These are phyloP conservation scores for Rehmannia glutinosa DNA, from an alignment of 257 asterid genomes.

Conservation along the genomic window DNA sequence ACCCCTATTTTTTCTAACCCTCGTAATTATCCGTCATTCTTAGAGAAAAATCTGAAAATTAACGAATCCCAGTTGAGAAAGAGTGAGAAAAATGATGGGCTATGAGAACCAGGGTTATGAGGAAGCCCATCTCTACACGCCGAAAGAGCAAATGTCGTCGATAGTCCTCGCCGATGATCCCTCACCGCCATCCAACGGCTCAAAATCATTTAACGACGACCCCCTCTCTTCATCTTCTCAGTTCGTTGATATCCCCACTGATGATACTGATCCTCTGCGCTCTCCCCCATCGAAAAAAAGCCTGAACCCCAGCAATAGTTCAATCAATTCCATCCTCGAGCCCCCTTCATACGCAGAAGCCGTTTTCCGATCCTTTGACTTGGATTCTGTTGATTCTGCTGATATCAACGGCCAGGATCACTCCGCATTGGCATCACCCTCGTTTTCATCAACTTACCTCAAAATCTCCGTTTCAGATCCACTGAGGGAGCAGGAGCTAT, in stretches of 20 bases:
- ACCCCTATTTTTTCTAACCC: neutral
- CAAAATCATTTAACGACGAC: conserved; percentile 35
- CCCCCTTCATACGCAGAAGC: conserved; percentile 99
- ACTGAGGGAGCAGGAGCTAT: conserved; percentile 62
- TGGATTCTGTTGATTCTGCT: conserved; percentile 35
- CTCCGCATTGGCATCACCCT: conserved; percentile 37
- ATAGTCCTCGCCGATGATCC: conserved; percentile 47
- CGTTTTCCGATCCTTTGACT: conserved; percentile 78
- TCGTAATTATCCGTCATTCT: neutral
- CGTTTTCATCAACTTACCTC: conserved; percentile 41
- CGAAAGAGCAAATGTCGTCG: conserved; percentile 60
- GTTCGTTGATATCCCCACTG: conserved; percentile 57
- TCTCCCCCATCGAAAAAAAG: conserved; percentile 33
- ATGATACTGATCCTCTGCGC: conserved; percentile 29
- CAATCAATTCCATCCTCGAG: conserved; percentile 73
- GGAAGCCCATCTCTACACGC: conserved; percentile 45
- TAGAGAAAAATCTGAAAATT: neutral
- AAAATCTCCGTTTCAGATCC: conserved; percentile 81
- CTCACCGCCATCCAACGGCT: conserved; percentile 34
- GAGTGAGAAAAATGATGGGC: conserved; percentile 55
- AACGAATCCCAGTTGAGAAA: conserved; percentile 1
- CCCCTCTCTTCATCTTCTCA: conserved; percentile 51
- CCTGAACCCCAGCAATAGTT: conserved; percentile 43
- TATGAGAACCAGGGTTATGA: conserved; percentile 55
- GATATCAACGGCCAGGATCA: conserved; percentile 48